A percentile compares a stretch with the other conserved stretches of the same genome.
Evolutionary conservation across 345 rosid genomes (phyloP).

Genomic region (Hirschfeldia incana): DNA sequence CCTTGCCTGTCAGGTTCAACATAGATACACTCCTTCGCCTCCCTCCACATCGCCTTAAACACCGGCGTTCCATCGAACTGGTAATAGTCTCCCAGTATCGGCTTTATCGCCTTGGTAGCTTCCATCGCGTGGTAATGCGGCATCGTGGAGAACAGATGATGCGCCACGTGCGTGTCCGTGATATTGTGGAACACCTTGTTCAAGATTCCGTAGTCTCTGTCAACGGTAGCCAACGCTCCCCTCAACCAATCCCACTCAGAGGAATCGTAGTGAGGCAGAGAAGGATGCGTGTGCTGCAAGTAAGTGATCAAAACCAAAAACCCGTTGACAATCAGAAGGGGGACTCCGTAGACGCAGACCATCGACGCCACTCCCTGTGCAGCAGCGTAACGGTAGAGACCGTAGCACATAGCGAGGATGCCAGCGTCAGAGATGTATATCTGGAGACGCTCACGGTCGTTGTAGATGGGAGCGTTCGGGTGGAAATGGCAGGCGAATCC

Average conservation of each 20-base stretch:
- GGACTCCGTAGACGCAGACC: conserved; percentile 63
- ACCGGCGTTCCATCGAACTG: conserved; percentile 73
- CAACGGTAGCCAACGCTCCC: conserved; percentile 84
- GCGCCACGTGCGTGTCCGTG: conserved; percentile 89
- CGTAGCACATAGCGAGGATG: conserved; percentile 53
- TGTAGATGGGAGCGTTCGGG: conserved; percentile 78
- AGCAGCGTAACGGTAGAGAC: conserved; percentile 53
- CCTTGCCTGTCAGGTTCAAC: conserved; percentile 70
- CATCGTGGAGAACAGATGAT: conserved; percentile 84
- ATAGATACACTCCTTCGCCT: conserved; percentile 83
- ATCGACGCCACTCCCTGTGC: conserved; percentile 67
- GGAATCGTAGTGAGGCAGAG: conserved; percentile 80
- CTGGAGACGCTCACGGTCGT: conserved; percentile 72
- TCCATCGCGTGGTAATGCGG: conserved; percentile 91
- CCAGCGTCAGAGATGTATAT: conserved; percentile 73
- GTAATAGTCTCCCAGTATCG: conserved; percentile 76
- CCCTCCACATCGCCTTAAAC: conserved; percentile 77
- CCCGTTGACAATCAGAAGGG: conserved; percentile 65
- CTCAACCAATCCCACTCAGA: conserved; percentile 91
- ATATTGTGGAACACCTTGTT: conserved; percentile 84
- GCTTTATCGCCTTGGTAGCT: conserved; percentile 88
- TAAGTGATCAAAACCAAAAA: conserved; percentile 73
- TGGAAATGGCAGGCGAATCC: conserved; percentile 72
- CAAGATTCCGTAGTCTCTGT: conserved; percentile 80
- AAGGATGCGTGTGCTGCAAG: conserved; percentile 87